Evolutionary conservation across 441 rosid genomes (phyloP).

Genomic region (Adansonia rubrostipa): DNA sequence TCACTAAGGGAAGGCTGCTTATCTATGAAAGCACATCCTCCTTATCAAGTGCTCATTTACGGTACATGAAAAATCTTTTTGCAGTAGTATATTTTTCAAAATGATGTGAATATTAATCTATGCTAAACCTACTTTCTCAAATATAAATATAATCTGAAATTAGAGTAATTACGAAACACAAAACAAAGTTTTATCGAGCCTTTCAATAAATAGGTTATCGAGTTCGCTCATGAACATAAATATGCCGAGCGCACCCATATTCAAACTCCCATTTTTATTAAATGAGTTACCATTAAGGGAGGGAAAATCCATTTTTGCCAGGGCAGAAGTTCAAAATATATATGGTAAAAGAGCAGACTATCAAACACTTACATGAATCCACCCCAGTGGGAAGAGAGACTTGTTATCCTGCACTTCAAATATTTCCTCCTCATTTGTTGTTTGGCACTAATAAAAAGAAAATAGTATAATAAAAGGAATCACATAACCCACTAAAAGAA

Average conservation of each 20-base stretch:
- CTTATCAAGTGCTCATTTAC: slow-evolving; percentile 14
- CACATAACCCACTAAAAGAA: slow-evolving; percentile 16
- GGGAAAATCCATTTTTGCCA: neutral
- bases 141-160: neutral
- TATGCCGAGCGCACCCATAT: neutral
- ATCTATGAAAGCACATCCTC: neutral
- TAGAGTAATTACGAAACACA: neutral
- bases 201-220: neutral
- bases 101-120: neutral
- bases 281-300: neutral
- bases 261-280: slow-evolving; percentile 1
- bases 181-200: neutral
- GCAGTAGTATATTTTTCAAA: neutral
- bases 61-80: neutral
- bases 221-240: neutral
- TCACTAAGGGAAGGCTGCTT: neutral
- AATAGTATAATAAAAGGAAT: slow-evolving; percentile 3
- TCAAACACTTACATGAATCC: slow-evolving; percentile 88
- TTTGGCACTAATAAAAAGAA: slow-evolving; percentile 66
- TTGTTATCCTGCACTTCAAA: slow-evolving; percentile 94
- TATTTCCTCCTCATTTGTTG: slow-evolving; percentile 97
- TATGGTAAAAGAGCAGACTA: neutral
- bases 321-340: neutral
- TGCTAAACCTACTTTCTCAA: neutral
- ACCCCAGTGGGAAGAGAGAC: slow-evolving; percentile 95